Evolutionary conservation across 441 rosid genomes (phyloP), one percentile per base, ranked within the genome.

Genomic region (Adansonia grandidieri): DNA sequence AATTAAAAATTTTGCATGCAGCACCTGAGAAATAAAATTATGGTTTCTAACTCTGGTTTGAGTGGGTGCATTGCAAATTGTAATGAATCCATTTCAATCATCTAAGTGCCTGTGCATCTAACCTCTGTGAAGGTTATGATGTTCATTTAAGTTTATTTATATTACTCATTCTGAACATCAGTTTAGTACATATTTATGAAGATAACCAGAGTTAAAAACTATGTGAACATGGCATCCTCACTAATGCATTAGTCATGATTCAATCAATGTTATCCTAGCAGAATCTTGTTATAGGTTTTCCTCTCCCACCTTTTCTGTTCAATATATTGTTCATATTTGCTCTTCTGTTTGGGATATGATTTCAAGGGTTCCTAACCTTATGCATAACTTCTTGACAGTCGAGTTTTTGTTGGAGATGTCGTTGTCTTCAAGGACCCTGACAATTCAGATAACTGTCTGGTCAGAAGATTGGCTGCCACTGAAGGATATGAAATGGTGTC

Each of bases 401-500:
- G 57, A 78, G 89, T 94, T 77, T 89, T 84, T 87, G 87, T 91
- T 83, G 99, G 99, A 81, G 99, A 96, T 84, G 96, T 91, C 42
- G 93, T 94, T 79, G 91, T 96, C 76, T 44, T 92, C 76, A 94
- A 91, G 87, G 96, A 96, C 76, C 98, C 98, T 75, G 90, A 80
- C 71, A 75, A 84, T 48, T 83, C 89, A 24, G 88, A 89, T 19
- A 87, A 85, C 78, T 81, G 78, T 85, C 78, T 93, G 6, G 93
- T 96, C 77, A 91, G 98, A 87, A 87, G 98, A 89, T 85, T 96
- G 84, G 97, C 97, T 81, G 99, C 95, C 64, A 75, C 80, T 10
- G 96, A 91, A 89, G 98, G 99, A 67, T 85, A 84, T 77, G 97
- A 96, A 88, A 93, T 94, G 98, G 90, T 82, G 56, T 96, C 99